A percentile compares a stretch with the other conserved stretches of the same genome.
These are phyloP conservation scores for Cyclotella baltica DNA, from an alignment of 108 stramenopile genomes.

Conservation along the genomic window DNA sequence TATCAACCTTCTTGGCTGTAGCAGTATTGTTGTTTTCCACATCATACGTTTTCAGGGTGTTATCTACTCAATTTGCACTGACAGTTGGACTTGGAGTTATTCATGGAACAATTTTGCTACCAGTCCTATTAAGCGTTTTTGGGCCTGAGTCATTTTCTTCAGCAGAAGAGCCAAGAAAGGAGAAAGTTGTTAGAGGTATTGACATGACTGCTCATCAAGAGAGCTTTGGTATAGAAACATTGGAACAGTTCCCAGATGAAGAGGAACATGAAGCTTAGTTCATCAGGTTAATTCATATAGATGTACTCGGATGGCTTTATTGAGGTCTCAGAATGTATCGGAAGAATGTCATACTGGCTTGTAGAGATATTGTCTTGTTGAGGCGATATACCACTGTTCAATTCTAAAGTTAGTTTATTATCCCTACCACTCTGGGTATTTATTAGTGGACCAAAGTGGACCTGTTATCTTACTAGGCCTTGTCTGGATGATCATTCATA, in stretches of 20 bases:
- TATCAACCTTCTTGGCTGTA: slow-evolving; percentile 82
- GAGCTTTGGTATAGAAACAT: background rate
- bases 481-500: no score
- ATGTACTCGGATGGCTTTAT: no score
- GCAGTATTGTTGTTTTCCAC: slow-evolving; percentile 66
- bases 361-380: no score
- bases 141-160: slow-evolving; percentile 66
- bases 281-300: no score
- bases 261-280: slow-evolving; percentile 7
- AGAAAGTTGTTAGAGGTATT: background rate
- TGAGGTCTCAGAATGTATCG: no score
- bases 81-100: slow-evolving; percentile 65
- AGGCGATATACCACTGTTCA: no score
- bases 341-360: no score
- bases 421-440: no score
- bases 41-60: slow-evolving; percentile 69
- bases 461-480: no score
- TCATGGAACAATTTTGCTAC: slow-evolving; percentile 75
- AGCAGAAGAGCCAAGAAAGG: slow-evolving; percentile 40
- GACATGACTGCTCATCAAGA: slow-evolving; percentile 6
- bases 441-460: no score
- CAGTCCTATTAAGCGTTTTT: slow-evolving; percentile 65
- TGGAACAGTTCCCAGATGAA: background rate
- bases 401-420: no score
- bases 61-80: slow-evolving; percentile 77